These are phyloP conservation scores for Ophioceras dolichostomum DNA, from an alignment of 2,329 filamentous ascomycete species.

Conservation along the genomic window DNA sequence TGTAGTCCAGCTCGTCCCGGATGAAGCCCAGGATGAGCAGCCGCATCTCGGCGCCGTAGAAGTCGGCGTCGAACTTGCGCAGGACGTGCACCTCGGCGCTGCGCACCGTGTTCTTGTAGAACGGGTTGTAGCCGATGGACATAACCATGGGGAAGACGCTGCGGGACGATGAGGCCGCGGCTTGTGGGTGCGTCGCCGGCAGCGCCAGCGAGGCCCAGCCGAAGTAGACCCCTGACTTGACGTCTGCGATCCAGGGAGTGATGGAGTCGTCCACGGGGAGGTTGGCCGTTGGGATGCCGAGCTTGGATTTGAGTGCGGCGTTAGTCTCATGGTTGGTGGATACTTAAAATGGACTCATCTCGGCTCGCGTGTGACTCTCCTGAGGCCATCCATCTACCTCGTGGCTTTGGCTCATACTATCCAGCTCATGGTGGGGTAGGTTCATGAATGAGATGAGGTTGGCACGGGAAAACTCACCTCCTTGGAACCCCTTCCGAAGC, in stretches of 20 bases:
- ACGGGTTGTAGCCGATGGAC: slow-evolving; percentile 94
- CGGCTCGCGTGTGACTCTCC: too few relatives aligned
- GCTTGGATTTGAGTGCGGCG: too few relatives aligned
- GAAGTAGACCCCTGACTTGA: slow-evolving; percentile 81
- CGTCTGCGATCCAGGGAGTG: slow-evolving; percentile 46
- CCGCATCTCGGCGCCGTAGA: slow-evolving; percentile 73
- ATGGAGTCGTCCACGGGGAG: slow-evolving; percentile 58
- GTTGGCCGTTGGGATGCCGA: slow-evolving; percentile 90
- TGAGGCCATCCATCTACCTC: too few relatives aligned
- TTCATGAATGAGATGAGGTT: slow-evolving; percentile 4
- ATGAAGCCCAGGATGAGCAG: slow-evolving; percentile 79
- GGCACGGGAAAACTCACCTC: slow-evolving; percentile 43
- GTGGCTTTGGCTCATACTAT: too few relatives aligned
- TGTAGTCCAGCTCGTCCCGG: slow-evolving; percentile 80
- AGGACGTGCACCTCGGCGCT: slow-evolving; percentile 69
- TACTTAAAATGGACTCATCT: too few relatives aligned
- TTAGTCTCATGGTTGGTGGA: too few relatives aligned
- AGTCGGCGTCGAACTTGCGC: slow-evolving; percentile 63
- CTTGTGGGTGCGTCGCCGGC: slow-evolving; percentile 32
- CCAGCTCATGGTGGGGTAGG: too few relatives aligned
- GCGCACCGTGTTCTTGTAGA: slow-evolving; percentile 83
- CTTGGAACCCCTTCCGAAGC: slow-evolving; percentile 88
- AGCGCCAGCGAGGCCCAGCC: slow-evolving; percentile 72
- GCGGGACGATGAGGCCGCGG: slow-evolving; percentile 10
- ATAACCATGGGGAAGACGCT: slow-evolving; percentile 74